Evolutionary conservation across 139 green algal species (phyloP).

Genomic region (Chara braunii): DNA sequence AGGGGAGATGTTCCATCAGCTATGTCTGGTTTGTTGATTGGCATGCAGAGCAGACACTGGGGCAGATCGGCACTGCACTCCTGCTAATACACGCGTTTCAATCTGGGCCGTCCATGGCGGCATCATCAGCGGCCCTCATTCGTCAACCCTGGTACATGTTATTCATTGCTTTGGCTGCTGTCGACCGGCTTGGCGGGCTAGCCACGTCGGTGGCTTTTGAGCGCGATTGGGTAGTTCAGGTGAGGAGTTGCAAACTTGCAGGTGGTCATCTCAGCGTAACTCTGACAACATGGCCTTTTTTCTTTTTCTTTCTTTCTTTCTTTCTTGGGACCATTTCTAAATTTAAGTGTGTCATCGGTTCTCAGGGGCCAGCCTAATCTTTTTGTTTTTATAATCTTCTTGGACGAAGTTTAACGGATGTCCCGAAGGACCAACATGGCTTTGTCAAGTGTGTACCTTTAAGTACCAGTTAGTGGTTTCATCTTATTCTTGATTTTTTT

Average conservation of each 20-base stretch:
- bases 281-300: no score
- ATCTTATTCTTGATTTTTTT: no score
- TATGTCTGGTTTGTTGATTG: no score
- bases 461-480: no score
- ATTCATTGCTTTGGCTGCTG: slow-evolving; percentile 21
- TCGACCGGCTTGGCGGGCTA: slow-evolving; percentile 28
- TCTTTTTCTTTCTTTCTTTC: background rate
- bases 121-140: background rate
- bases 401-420: no score
- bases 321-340: background rate
- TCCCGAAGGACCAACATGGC: no score
- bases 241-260: slow-evolving; percentile 6
- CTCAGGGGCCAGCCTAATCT: background rate
- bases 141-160: slow-evolving; percentile 18
- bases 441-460: no score
- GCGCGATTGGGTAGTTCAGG: slow-evolving; percentile 41
- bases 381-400: no score
- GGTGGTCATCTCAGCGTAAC: background rate
- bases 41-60: no score
- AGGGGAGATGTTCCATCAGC: no score
- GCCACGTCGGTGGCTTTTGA: slow-evolving; percentile 37
- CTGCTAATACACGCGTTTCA: slow-evolving; percentile 1
- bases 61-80: no score
- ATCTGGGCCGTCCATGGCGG: background rate
- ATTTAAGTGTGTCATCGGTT: background rate